Percentiles rank a stretch among this genome's conserved stretches.
Conservation (phyloP, 2,329 filamentous ascomycete genomes). For the Eutypella sp. region DNA sequence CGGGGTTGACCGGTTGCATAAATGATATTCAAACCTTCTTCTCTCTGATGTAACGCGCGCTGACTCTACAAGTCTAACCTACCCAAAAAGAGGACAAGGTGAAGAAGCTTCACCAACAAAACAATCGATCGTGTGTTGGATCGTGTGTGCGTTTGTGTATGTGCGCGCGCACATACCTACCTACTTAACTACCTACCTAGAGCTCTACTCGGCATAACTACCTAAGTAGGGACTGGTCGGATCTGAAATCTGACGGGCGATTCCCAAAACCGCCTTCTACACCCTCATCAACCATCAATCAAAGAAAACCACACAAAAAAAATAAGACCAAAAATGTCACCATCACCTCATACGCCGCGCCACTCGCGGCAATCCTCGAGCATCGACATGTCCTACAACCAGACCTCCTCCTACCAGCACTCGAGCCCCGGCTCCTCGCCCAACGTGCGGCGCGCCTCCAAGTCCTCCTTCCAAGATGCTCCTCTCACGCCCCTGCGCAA, state of each 20-base stretch:
- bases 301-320: background rate
- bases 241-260: too few relatives aligned
- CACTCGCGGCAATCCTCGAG: slow-evolving; percentile 56
- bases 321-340: slow-evolving; percentile 31
- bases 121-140: too few relatives aligned
- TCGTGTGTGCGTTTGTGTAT: too few relatives aligned
- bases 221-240: too few relatives aligned
- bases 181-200: too few relatives aligned
- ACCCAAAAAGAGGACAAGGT: too few relatives aligned
- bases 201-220: too few relatives aligned
- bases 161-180: too few relatives aligned
- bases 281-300: background rate
- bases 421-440: slow-evolving; percentile 40
- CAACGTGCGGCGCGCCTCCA: slow-evolving; percentile 43
- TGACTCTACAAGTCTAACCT: too few relatives aligned
- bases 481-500: slow-evolving; percentile 43
- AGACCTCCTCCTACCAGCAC: slow-evolving; percentile 20
- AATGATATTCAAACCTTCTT: too few relatives aligned
- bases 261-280: background rate
- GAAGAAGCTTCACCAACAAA: too few relatives aligned
- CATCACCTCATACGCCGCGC: slow-evolving; percentile 50
- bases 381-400: slow-evolving; percentile 33
- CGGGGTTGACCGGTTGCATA: too few relatives aligned
- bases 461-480: slow-evolving; percentile 47
- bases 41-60: background rate